These are phyloP conservation scores for Eimeria acervulina DNA, from an alignment of 169 alveolate genomes.

Conservation along the genomic window DNA sequence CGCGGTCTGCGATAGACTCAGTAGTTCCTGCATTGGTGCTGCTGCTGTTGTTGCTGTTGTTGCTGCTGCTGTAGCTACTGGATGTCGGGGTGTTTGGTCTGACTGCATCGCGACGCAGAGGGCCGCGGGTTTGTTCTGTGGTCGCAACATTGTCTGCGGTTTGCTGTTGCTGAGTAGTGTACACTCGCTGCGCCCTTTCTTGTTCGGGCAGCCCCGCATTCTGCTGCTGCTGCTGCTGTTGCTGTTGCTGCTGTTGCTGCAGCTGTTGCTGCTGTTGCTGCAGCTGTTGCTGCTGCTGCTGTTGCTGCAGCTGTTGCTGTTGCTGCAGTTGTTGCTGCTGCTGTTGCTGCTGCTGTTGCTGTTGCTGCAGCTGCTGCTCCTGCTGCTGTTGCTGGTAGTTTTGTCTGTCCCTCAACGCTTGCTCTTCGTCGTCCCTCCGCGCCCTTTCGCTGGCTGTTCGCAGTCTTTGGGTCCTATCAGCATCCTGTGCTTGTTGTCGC, in stretches of 20 bases:
- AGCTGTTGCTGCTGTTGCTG: too few species aligned
- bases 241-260: too few species aligned
- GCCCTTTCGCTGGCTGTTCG: neutral
- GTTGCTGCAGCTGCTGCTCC: neutral
- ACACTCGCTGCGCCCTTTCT: neutral
- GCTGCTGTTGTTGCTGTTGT: neutral
- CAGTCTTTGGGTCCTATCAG: neutral
- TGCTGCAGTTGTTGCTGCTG: neutral
- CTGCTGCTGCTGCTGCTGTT: neutral
- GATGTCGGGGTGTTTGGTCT: neutral
- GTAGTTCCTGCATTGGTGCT: neutral
- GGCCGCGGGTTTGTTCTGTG: neutral
- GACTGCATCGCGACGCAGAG: neutral
- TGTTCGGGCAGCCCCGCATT: neutral
- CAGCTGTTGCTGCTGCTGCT: too few species aligned
- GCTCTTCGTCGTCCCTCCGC: slow-evolving; percentile 11
- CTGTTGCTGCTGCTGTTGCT: neutral
- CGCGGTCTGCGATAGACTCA: neutral
- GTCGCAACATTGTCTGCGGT: neutral
- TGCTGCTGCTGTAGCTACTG: slow-evolving; percentile 6
- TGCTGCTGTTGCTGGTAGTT: neutral
- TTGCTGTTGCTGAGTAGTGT: neutral
- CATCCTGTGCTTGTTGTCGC: neutral
- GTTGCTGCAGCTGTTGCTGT: too few species aligned
- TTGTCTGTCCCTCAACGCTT: neutral